Base-by-base conservation (phyloP, 2,329 filamentous ascomycete species). In the Phialophora verrucosa region DNA sequence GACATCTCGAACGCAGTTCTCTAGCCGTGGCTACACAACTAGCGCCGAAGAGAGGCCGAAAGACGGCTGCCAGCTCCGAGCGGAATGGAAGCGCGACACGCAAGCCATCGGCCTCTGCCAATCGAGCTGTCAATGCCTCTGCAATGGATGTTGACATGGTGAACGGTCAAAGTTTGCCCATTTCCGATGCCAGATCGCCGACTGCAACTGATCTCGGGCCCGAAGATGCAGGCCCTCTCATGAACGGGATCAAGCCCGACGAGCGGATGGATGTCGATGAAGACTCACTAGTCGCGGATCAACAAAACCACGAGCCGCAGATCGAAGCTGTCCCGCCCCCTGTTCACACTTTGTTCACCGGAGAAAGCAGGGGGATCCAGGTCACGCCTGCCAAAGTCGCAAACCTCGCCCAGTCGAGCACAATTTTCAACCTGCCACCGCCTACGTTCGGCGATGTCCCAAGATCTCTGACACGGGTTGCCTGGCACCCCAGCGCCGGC, bases 281-380 rank as follows among this genome's bases (percentile, higher is more conserved):
- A 25, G 68, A 68, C 11, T 66, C 63, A 38, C 51, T 62, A 8
- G 77, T 78, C 14, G 81, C 81, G 65, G 76, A 80, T 68, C 78
- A 65, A 65, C 72, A 42, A 59, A 44, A 62, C 69, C 63, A 66
- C 47, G 66, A 67, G 61, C 63, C 67, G 70, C 66, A 73, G 56
- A 12, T 69, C 69, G 65, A 71, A 64, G 35, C 51, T 42, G 59
- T 71, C 58, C 71, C 73, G 44, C 72, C 75, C 10, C 71, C 74
- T 59, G 73, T 75, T 35, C 76, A 77, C 65, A 82, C 80, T 11
- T 70, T 83, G 64, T 78, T 76, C 44, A 80, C 74, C 54, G 81
- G 82, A 58, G 75, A 76, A 62, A 83, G 81, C 73, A 74, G 79
- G 70, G 81, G 79, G 66, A 77, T 83, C 65, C 82, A 83, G 74